Evolutionary conservation across 495 filamentous ascomycete genomes (phyloP), one percentile per base, ranked within the genome.

Genomic region (Cercophora samala): DNA sequence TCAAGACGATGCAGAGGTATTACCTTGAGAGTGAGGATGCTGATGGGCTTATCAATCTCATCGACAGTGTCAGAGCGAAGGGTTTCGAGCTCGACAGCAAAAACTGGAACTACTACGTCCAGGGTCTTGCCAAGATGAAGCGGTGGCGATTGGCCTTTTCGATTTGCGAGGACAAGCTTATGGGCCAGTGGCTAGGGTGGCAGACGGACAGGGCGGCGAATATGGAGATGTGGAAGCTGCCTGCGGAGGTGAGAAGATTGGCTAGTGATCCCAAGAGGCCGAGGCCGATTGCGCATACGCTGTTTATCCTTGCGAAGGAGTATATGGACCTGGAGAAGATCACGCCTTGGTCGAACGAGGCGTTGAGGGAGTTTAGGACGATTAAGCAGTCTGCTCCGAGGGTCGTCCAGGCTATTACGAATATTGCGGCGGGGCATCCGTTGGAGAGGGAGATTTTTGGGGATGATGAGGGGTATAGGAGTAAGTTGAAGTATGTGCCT

Each of bases 131-230:
- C 42, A 71, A 77, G 26, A 65, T 79, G 64, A 74, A 79, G 51
- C 66, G 73, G 25, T 77, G 75, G 65, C 72, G 74, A 24, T 66
- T 76, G 24, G 91, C 92, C 52, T 95, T 95, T 73, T 62, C 72
- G 32, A 69, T 86, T 22, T 93, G 89, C 77, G 93, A 97, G 77
- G 68, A 78, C 15, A 82, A 87, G 37, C 86, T 97, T 64, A 93
- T 94, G 85, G 85, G 85, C 5, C 80, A 84, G 55, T 96, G 91
- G 84, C 82, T 82, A 3, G 90, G 90, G 22, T 97, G 93, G 93
- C 68, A 63, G 15, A 51, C 63, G 2, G 71, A 70, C 26, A 77
- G 76, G 6, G 53, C 15, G 5, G 66, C 29, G 21, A 64, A 69
- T 22, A 63, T 66, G 24, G 19, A 66, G 52, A 68, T 68, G 64